phyloP scores from a whole-genome alignment of 176 grass and related monocot genomes.

The Eragrostis curvula region DNA sequence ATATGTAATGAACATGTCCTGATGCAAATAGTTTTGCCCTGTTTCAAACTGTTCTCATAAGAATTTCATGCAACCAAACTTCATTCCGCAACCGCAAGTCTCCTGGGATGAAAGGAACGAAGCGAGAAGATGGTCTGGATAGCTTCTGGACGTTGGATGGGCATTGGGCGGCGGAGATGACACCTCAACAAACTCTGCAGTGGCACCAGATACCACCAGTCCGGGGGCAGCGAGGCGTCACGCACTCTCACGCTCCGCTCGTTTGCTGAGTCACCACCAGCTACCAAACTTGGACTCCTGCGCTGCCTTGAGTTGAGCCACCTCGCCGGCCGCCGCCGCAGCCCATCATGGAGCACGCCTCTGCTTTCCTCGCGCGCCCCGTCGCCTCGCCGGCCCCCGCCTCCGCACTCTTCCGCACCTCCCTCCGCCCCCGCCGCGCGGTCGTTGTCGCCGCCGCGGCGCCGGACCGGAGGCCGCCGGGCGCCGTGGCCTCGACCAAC shows the following conservation, averaged over 20 bases:
- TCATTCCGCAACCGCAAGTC: too few relatives aligned
- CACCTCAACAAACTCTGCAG: neutral
- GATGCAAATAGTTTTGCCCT: too few relatives aligned
- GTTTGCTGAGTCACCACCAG: neutral
- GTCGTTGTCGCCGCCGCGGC: constrained; percentile 30
- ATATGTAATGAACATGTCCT: too few relatives aligned
- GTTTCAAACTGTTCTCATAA: too few relatives aligned
- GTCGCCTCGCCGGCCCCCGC: neutral
- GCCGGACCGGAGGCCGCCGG: constrained; percentile 12
- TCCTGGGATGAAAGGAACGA: too few relatives aligned
- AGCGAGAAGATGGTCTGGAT: too few relatives aligned
- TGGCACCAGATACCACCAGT: neutral
- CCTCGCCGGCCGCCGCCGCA: neutral
- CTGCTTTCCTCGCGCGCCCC: constrained; percentile 31
- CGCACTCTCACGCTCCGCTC: neutral
- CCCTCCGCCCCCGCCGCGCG: neutral
- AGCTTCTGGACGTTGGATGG: neutral
- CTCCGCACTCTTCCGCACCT: neutral
- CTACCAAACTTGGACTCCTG: neutral
- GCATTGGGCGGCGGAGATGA: neutral
- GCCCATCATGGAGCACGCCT: constrained; percentile 52
- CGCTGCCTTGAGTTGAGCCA: neutral
- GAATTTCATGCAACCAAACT: too few relatives aligned
- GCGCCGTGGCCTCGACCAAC: constrained; percentile 38
- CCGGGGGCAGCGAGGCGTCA: neutral